Base-by-base conservation (phyloP, 2,329 filamentous ascomycete genomes). In the Trichoderma harzianum region DNA sequence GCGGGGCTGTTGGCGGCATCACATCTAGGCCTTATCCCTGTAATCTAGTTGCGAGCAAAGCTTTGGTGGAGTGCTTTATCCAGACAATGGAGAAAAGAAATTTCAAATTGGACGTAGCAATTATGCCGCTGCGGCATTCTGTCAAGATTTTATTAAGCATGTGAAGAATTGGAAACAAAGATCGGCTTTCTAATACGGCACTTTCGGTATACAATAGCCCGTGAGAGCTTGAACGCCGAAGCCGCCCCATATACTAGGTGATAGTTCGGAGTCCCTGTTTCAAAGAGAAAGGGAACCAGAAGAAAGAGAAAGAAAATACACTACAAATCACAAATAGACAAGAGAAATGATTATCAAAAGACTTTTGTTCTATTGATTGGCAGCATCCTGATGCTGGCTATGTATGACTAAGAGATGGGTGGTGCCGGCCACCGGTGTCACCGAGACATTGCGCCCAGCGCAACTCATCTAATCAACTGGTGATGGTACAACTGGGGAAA, bases 401-500 rank as follows among this genome's bases (percentile, higher is more conserved):
- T 21, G 21, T 62, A 21, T 30, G 16, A 30, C 57, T 69, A 69
- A 36, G 39, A 69, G 32, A 53, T 57, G 10, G 62, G 36, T 72
- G 72, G 72, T 73, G n/a, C 72, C 72, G 21, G 72, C 70, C 70
- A 70, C 64, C 62, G 47, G 36, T 72, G 34, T 55, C 36, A 64
- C 63, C 62, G 64, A 68, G 55, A 64, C 64, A 43, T 63, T 73
- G 72, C 72, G 72, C 36, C 32, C 72, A 68, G 72, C 72, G 72
- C 72, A 67, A 64, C 43, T 47, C 58, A 58, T 72, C 70, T 72
- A 68, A 47, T 34, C 32, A 55, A 62, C 65, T 58, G 26, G 36
- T 72, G 63, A 68, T 62, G 16, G 43, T 57, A 62, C 69, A 70
- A 34, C 16, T 30, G 51, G 30, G 36, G 39, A 69, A 36, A 53